Conservation (phyloP, 768 basidiomycete species). For the Termitomyces sp. region DNA sequence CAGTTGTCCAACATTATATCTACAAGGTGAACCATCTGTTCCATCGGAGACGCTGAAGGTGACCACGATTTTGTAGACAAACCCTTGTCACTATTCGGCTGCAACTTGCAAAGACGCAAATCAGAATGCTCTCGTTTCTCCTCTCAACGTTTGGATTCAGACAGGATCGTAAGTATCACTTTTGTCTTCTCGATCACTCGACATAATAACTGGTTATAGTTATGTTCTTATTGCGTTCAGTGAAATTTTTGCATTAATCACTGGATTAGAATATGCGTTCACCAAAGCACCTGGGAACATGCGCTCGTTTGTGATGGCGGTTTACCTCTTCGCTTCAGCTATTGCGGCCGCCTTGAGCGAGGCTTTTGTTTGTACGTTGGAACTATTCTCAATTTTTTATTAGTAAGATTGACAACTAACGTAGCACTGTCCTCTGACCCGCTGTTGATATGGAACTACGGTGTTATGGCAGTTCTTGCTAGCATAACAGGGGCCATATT, state of each 20-base stretch:
- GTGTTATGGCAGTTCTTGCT: conserved; percentile 50
- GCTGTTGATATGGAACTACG: conserved; percentile 73
- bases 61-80: conserved; percentile 23
- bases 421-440: conserved; percentile 64
- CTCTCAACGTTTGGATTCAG: conserved; percentile 77
- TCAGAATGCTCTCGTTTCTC: conserved; percentile 41
- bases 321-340: conserved; percentile 57
- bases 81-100: conserved; percentile 49
- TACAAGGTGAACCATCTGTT: conserved; percentile 51
- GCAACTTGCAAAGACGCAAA: conserved; percentile 41
- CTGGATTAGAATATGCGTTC: conserved; percentile 81
- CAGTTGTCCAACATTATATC: conserved; percentile 66
- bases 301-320: conserved; percentile 78
- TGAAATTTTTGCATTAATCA: conserved; percentile 80
- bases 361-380: conserved; percentile 59
- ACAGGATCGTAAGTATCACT: conserved; percentile 47
- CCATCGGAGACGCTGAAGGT: conserved; percentile 23
- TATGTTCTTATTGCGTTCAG: conserved; percentile 64
- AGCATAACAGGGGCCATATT: conserved; percentile 47
- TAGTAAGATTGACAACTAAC: not conserved
- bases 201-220: conserved; percentile 19
- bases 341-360: conserved; percentile 60
- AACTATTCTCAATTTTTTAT: not conserved
- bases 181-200: not conserved
- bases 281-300: conserved; percentile 88